Evolutionary conservation across 192 early-diverging fungal species (phyloP), one percentile per base, ranked within the genome.

Genomic region (Podochytrium sp.): DNA sequence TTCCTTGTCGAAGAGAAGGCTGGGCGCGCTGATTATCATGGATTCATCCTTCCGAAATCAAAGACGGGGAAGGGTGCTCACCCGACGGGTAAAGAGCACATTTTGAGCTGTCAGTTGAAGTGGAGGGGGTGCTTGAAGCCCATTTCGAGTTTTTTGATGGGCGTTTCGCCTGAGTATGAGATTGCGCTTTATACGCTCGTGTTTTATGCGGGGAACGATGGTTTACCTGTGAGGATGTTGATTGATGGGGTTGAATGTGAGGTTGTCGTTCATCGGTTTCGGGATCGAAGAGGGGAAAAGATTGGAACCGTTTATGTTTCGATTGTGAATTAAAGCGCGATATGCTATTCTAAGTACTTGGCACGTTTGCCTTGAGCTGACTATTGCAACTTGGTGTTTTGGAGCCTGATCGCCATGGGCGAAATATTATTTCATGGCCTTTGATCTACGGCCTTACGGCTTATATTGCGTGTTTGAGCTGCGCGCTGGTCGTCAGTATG

Each of bases 121-220:
- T 81, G 80, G 80, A 52, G 74, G 16, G 68, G 74, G 14, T 60
- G 71, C 32, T 37, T 79, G 43, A 81, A 81, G 64, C 80, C 80
- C 33, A 65, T 81, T 6, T 70, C 72, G 2, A 79, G 72, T 7
- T 76, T 79, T 52, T 76, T 81, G 50, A 79, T 81, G 12, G 80
- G 80, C 10, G 60, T 62, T 20, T 69, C 63, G 25, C 80, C 80
- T 12, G 80, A 81, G 40, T 81, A 76, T 38, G 80, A 81, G 74
- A 32, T 81, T n/a, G 80, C 80, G n/a, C 38, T 79, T 38, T 81
- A 81, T 60, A 79, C 80, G 18, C 38, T 79, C 29, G 41, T 39
- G 0, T 81, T 81, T 57, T 64, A 35, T 29, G 60, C 25, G 12
- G 60, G 60, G 35, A 38, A 71, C 41, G 75, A 76, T 32, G 64